A percentile compares a stretch with the other conserved stretches of the same genome.
phyloP scores from a whole-genome alignment of 1,284 basidiomycete genomes.

The Ustilago trichophora region DNA sequence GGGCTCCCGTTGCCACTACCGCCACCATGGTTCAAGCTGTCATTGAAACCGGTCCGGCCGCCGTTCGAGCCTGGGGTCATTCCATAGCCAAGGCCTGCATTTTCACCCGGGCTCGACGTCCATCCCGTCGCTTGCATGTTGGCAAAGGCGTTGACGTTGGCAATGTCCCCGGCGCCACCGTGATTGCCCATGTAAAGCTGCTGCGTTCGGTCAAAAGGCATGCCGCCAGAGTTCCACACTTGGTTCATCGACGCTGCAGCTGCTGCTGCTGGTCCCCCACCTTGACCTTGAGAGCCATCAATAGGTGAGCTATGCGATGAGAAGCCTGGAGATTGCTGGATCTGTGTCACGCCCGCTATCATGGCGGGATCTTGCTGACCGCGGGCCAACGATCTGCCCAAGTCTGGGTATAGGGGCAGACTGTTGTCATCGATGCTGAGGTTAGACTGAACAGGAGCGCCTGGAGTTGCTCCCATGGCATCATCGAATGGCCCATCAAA shows the following conservation, averaged over 20 bases:
- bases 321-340: not conserved
- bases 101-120: slow-evolving; percentile 7
- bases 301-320: slow-evolving; percentile 1
- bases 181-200: too few relatives aligned
- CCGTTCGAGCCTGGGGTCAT: not conserved
- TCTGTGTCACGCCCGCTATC: too few relatives aligned
- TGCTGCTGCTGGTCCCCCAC: too few relatives aligned
- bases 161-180: not conserved
- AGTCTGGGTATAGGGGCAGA: slow-evolving; percentile 31
- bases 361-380: too few relatives aligned
- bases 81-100: slow-evolving; percentile 5
- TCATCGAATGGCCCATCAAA: slow-evolving; percentile 43
- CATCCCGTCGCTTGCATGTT: slow-evolving; percentile 12
- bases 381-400: slow-evolving; percentile 3
- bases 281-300: slow-evolving; percentile 1
- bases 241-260: slow-evolving; percentile 13
- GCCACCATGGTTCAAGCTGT: not conserved
- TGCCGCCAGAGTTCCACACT: slow-evolving; percentile 21
- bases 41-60: not conserved
- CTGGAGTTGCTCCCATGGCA: slow-evolving; percentile 4
- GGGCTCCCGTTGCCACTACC: slow-evolving; percentile 11
- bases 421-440: slow-evolving; percentile 9
- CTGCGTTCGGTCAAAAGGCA: slow-evolving; percentile 8
- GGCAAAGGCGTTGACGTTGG: slow-evolving; percentile 2
- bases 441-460: slow-evolving; percentile 7